Conservation (phyloP, 2,329 filamentous ascomycete species). For the Venturia aucupariae region DNA sequence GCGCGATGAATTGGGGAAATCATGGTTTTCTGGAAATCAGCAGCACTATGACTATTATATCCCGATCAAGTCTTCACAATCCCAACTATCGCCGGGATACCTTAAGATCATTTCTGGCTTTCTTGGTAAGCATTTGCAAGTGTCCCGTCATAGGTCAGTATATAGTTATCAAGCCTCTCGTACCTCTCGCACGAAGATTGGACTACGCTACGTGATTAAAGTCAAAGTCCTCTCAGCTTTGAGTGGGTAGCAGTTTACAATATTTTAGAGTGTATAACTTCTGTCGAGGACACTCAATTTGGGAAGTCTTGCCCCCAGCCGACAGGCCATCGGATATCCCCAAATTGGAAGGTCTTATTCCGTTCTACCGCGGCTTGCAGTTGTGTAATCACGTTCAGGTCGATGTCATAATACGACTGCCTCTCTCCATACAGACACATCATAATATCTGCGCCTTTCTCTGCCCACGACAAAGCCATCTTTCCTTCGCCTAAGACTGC, state of each 20-base stretch:
- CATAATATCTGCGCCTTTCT: neutral
- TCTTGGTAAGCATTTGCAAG: no score
- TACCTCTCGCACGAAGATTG: no score
- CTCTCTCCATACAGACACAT: neutral
- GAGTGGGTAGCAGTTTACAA: neutral
- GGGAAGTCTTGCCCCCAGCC: neutral
- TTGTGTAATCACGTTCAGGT: neutral
- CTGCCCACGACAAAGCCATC: neutral
- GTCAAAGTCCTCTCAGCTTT: no score
- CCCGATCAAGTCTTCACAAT: no score
- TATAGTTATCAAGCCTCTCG: no score
- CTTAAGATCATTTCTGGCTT: no score
- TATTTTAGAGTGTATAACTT: neutral
- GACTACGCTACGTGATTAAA: no score
- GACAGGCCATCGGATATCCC: neutral
- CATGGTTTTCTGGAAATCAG: no score
- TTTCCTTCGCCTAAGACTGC: neutral
- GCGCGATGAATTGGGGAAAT: no score
- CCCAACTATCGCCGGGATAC: no score
- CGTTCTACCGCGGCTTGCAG: neutral
- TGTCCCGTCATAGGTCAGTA: no score
- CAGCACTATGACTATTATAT: no score
- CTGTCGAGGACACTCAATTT: neutral
- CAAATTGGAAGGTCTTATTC: neutral
- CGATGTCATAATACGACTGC: neutral